Evolutionary conservation across 331 rosid species (phyloP), one percentile per base, ranked within the genome.

Genomic region (Rhamnella rubrinervis): DNA sequence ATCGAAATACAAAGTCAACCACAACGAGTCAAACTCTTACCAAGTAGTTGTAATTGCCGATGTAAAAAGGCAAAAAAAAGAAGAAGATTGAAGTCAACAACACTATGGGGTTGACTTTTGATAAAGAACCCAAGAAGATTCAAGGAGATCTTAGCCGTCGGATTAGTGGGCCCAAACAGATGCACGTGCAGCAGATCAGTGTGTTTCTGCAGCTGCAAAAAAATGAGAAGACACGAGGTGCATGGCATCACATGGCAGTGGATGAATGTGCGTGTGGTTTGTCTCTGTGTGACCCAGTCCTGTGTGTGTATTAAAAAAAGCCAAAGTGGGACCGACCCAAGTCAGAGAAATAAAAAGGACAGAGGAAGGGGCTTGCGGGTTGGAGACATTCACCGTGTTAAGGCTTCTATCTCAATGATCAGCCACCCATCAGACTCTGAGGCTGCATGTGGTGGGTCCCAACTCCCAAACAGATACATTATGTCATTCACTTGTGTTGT

Each of bases 381-480:
- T 51, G 69, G 69, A 71, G 63, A 26, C 55, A 53, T 39, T 52
- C 70, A 38, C 70, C 31, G 63, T 23, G 0, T 31, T 31, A 49
- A 19, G 50, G 15, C 21, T 18, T 47, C 21, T 20, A 9, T 26
- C 16, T 23, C 55, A 38, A 2, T 0, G 73, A 17, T 26, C 55
- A 25, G 2, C 25, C 44, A 18, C 11, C 3, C 9, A 8, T 23
- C 20, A 19, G 63, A 25, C 10, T 41, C 55, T 58, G 65, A 19
- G 26, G 25, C 37, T 19, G 66, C 76, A 71, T 71, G 76, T 71
- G 76, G 69, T 50, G 41, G 76, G 76, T 23, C 63, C 76, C 76
- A 9, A 23, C 1, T 28, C 63, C 21, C 31, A 37, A 16, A 55
- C 15, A 0, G 8, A 5, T 18, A 68, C 63, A 68, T 55, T 25